Conservation (phyloP, 805 yeast species). For the Candida anglica region DNA sequence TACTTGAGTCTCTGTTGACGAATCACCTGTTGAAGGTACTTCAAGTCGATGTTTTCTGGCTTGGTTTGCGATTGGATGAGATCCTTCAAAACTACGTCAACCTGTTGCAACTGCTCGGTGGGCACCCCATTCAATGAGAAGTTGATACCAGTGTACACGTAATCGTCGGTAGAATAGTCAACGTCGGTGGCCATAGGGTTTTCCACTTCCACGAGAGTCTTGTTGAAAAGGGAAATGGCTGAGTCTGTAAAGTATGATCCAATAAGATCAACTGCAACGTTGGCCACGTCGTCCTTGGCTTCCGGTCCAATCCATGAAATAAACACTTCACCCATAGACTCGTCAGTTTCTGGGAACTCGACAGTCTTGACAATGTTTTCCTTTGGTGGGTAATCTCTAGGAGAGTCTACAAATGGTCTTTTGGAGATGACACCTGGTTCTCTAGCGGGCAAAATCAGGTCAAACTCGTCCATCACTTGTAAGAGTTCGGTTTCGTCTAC, state of each 20-base stretch:
- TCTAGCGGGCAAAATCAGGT: constrained; percentile 46
- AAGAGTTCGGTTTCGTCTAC: constrained; percentile 75
- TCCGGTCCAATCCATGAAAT: constrained; percentile 83
- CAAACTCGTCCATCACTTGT: constrained; percentile 56
- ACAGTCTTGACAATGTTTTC: constrained; percentile 45
- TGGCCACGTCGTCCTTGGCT: constrained; percentile 44
- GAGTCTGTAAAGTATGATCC: constrained; percentile 73
- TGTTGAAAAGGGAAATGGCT: constrained; percentile 71
- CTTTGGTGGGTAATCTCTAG: constrained; percentile 38
- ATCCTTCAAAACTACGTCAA: constrained; percentile 47
- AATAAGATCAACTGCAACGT: constrained; percentile 68
- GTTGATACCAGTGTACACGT: constrained; percentile 54
- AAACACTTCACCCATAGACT: constrained; percentile 69
- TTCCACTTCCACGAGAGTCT: constrained; percentile 71
- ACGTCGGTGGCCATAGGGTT: constrained; percentile 77
- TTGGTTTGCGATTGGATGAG: constrained; percentile 52
- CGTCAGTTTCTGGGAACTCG: constrained; percentile 87
- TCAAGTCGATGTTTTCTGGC: constrained; percentile 53
- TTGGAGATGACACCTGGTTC: constrained; percentile 17
- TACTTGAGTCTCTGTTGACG: constrained; percentile 61
- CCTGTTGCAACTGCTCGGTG: constrained; percentile 50
- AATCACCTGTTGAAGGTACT: constrained; percentile 63
- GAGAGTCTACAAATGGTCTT: constrained; percentile 81
- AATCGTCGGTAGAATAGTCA: constrained; percentile 72
- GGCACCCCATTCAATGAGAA: constrained; percentile 73